phyloP scores from a whole-genome alignment of 2,329 filamentous ascomycete species.

The Hymenoscyphus scutula region DNA sequence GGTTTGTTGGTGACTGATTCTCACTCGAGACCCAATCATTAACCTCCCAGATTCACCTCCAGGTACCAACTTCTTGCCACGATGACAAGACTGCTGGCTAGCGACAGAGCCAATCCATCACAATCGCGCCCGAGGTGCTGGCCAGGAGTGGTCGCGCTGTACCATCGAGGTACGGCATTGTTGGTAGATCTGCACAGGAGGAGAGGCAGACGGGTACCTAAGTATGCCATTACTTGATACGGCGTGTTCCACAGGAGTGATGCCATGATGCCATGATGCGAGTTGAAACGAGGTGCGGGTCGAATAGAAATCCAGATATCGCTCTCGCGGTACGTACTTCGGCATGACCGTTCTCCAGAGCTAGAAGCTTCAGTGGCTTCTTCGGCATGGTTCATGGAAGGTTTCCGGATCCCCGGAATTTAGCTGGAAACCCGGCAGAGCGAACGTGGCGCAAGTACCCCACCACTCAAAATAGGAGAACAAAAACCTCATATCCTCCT shows the following conservation, averaged over 20 bases:
- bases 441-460: constrained; percentile 11
- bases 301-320: not conserved
- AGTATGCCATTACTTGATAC: not conserved
- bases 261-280: constrained; percentile 2
- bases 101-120: not conserved
- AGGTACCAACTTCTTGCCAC: not conserved
- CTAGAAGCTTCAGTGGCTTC: constrained; percentile 9
- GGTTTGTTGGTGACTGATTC: not conserved
- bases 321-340: not conserved
- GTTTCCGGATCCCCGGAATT: constrained; percentile 15
- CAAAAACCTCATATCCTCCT: constrained; percentile 2
- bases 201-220: not conserved
- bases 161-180: not conserved
- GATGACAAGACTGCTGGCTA: not conserved
- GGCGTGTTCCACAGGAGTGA: not conserved
- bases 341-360: not conserved
- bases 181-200: not conserved
- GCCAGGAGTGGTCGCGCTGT: not conserved
- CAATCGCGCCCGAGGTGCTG: not conserved
- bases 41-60: too few species aligned
- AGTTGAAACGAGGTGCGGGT: constrained; percentile 2
- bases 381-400: constrained; percentile 20
- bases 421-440: constrained; percentile 8
- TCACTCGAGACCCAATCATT: not conserved
- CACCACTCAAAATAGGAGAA: constrained; percentile 1